Conservation (phyloP, 371 early-diverging fungal species). For the Fennellomyces sp. region DNA sequence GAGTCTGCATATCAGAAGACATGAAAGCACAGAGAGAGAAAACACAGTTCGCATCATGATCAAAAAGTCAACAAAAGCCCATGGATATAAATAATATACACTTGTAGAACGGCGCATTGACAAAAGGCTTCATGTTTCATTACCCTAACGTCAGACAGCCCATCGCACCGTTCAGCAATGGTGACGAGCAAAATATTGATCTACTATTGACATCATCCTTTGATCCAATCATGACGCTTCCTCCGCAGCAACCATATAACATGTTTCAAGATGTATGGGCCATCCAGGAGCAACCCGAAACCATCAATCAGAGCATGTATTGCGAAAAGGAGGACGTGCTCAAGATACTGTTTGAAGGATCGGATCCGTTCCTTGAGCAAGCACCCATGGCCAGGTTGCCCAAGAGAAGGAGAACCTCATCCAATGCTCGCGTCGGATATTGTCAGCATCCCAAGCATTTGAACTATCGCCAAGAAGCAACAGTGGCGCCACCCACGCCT, state of each 20-base stretch:
- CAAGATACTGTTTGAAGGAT: no score
- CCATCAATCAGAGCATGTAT: no score
- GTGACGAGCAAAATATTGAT: not conserved
- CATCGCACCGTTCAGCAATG: not conserved
- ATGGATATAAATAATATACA: not conserved
- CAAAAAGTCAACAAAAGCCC: not conserved
- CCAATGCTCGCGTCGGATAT: conserved; percentile 20
- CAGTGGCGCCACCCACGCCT: conserved; percentile 16
- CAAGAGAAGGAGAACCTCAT: not conserved
- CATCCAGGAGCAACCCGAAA: not conserved
- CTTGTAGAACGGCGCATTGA: not conserved
- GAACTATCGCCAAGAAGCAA: conserved; percentile 16
- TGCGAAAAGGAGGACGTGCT: no score
- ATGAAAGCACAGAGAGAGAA: no score
- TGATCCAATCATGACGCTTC: not conserved
- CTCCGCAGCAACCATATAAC: not conserved
- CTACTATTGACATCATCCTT: not conserved
- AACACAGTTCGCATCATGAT: no score
- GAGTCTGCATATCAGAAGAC: no score
- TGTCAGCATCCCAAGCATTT: conserved; percentile 28
- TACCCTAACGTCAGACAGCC: not conserved
- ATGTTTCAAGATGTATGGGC: no score
- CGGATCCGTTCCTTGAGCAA: not conserved
- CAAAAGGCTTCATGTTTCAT: not conserved
- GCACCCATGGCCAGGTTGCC: no score